These are phyloP conservation scores for Botrytis fragariae DNA, from an alignment of 2,329 filamentous ascomycete species.

Conservation along the genomic window DNA sequence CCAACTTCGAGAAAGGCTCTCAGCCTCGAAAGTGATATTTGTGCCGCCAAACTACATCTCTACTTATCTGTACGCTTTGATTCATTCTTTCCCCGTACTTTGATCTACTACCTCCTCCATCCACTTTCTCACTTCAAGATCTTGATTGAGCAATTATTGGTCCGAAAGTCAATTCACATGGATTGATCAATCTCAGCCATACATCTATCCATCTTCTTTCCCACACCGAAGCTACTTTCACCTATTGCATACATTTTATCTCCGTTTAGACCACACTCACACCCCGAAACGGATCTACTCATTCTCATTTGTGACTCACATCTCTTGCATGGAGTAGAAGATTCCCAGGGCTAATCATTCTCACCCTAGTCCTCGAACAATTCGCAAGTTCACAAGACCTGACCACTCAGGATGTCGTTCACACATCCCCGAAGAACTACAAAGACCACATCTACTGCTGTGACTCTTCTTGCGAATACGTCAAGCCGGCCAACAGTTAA, in stretches of 20 bases:
- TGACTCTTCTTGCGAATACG: constrained; percentile 46
- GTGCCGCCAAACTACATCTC: background rate
- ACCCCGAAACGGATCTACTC: constrained; percentile 8
- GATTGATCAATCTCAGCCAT: constrained; percentile 5
- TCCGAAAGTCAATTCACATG: background rate
- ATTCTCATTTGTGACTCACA: constrained; percentile 34
- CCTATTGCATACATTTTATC: background rate
- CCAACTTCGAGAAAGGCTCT: background rate
- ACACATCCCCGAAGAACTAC: constrained; percentile 39
- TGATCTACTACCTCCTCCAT: background rate
- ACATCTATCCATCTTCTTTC: background rate
- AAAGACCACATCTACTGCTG: constrained; percentile 42
- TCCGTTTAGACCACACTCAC: constrained; percentile 4
- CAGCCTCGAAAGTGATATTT: constrained; percentile 3
- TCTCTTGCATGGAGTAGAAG: constrained; percentile 32
- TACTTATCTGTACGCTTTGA: background rate
- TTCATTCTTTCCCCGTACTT: background rate
- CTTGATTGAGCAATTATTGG: constrained; percentile 1
- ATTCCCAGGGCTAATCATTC: constrained; percentile 31
- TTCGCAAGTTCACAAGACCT: constrained; percentile 25
- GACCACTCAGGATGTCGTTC: constrained; percentile 38
- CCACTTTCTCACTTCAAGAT: background rate
- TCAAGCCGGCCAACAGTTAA: constrained; percentile 48
- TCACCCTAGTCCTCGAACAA: constrained; percentile 28
- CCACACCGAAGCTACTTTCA: constrained; percentile 13